phyloP scores from a whole-genome alignment of 257 asterid genomes.

The Voacanga thouarsii region DNA sequence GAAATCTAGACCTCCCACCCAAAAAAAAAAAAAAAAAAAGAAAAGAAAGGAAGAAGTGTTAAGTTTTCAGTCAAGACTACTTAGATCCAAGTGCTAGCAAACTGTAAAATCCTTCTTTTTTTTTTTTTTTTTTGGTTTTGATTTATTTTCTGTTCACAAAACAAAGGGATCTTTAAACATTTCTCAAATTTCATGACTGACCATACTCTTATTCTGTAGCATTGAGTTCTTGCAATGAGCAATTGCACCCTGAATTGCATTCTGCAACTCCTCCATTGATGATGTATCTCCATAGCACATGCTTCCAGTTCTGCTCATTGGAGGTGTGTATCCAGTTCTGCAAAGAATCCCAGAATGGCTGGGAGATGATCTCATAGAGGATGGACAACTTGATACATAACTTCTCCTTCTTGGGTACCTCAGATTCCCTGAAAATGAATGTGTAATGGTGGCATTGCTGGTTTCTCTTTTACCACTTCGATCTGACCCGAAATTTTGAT shows the following conservation, averaged over 20 bases:
- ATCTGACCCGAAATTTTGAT: background rate
- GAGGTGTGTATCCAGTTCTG: slow-evolving; percentile 28
- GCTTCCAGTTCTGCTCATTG: slow-evolving; percentile 28
- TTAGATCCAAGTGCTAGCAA: slow-evolving; percentile 25
- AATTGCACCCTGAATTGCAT: slow-evolving; percentile 83
- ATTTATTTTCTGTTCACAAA: background rate
- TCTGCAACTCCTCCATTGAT: slow-evolving; percentile 88
- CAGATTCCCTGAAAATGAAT: slow-evolving; percentile 68
- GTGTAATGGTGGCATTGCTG: slow-evolving; percentile 18
- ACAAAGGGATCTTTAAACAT: background rate
- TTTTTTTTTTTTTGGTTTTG: background rate
- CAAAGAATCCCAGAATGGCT: slow-evolving; percentile 51
- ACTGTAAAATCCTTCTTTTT: background rate
- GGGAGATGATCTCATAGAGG: slow-evolving; percentile 84
- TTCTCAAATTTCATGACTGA: slow-evolving; percentile 39
- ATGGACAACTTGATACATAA: slow-evolving; percentile 72
- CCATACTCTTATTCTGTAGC: slow-evolving; percentile 38
- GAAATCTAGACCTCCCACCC: too few relatives aligned
- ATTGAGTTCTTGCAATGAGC: slow-evolving; percentile 86
- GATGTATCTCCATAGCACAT: slow-evolving; percentile 37
- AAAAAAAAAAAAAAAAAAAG: too few relatives aligned
- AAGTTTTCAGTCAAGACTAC: slow-evolving; percentile 23
- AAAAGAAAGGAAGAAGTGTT: slow-evolving; percentile 20
- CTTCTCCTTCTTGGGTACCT: slow-evolving; percentile 56
- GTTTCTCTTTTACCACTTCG: background rate